These are phyloP conservation scores for Blastobotrys illinoisensis DNA, from an alignment of 1,139 yeast genomes.

Conservation along the genomic window DNA sequence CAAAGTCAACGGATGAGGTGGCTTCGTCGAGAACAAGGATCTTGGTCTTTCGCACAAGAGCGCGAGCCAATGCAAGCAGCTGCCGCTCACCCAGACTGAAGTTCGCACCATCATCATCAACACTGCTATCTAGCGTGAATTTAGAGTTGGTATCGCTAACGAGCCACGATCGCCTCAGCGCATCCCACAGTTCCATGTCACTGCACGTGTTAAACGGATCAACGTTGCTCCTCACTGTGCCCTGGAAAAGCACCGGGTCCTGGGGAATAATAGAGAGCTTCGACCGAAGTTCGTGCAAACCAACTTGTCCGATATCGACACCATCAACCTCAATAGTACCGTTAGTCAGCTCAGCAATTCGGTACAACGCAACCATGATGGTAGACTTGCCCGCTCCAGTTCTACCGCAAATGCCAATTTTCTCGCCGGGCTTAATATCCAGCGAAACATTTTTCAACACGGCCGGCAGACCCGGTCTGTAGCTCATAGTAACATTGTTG, in stretches of 20 bases:
- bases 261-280: conserved; percentile 71
- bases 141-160: conserved; percentile 49
- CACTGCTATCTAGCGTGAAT: conserved; percentile 61
- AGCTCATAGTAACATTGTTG: conserved; percentile 55
- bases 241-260: conserved; percentile 68
- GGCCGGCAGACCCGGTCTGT: conserved; percentile 70
- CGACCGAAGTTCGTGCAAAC: conserved; percentile 53
- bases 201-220: conserved; percentile 55
- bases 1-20: conserved; percentile 78
- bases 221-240: conserved; percentile 57
- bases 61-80: conserved; percentile 69
- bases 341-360: conserved; percentile 50
- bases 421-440: conserved; percentile 47
- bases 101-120: conserved; percentile 74
- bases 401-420: conserved; percentile 72
- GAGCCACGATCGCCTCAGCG: conserved; percentile 51
- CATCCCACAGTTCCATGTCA: conserved; percentile 54
- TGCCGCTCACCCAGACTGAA: conserved; percentile 78
- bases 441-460: conserved; percentile 56
- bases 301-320: conserved; percentile 50
- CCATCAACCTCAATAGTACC: conserved; percentile 58
- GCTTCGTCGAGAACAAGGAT: conserved; percentile 78
- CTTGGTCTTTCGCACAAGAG: conserved; percentile 62
- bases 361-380: conserved; percentile 58
- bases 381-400: conserved; percentile 79